Conservation (phyloP, 2,329 filamentous ascomycete species). For the Stenocarpella maydis region DNA sequence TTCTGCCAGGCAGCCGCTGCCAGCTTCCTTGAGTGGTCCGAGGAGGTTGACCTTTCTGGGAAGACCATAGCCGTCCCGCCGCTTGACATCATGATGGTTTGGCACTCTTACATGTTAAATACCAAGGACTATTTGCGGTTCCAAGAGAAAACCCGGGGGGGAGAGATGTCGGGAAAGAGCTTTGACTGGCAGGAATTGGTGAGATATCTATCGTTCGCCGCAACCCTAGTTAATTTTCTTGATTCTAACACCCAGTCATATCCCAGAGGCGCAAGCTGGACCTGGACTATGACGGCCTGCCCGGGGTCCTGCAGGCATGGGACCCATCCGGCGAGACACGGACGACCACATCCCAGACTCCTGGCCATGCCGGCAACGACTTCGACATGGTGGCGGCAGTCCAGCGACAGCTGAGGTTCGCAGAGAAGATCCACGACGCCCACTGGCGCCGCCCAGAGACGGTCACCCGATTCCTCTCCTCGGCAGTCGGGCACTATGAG, state of each 20-base stretch:
- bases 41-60: conserved; percentile 1
- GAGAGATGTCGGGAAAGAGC: neutral
- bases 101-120: conserved; percentile 24
- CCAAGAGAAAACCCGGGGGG: neutral
- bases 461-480: neutral
- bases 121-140: neutral
- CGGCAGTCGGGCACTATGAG: neutral
- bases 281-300: neutral
- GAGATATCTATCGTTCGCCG: neutral
- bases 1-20: conserved; percentile 2
- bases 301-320: neutral
- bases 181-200: conserved; percentile 20
- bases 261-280: neutral
- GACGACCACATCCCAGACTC: no score
- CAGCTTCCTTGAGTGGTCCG: conserved; percentile 10
- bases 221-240: no score
- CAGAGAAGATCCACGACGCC: neutral
- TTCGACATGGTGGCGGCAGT: conserved; percentile 25
- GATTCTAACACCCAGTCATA: neutral
- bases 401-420: conserved; percentile 12
- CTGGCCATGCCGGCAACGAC: neutral
- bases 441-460: neutral
- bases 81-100: conserved; percentile 10
- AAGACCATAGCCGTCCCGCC: neutral
- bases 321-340: no score